Conservation (phyloP, 2,329 filamentous ascomycete species). For the Orbilia blumenaviensis region DNA sequence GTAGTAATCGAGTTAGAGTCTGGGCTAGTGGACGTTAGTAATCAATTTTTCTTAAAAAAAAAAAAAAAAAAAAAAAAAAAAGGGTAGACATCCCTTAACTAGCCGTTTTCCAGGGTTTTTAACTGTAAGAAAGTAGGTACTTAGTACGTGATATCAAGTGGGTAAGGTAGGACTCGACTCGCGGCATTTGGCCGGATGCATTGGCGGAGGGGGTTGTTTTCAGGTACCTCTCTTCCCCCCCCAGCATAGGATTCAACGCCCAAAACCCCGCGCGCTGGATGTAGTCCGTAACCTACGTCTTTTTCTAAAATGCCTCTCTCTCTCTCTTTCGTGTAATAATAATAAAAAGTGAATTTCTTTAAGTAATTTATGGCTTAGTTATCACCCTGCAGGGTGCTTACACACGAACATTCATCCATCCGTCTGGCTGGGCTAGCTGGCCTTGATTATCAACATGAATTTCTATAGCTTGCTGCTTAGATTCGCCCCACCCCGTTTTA, state of each 20-base stretch:
- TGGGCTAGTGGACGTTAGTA: conserved; percentile 17
- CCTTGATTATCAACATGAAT: too few species aligned
- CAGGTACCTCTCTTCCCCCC: neutral
- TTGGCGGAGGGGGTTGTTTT: too few species aligned
- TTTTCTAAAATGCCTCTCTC: conserved; percentile 34
- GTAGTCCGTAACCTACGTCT: too few species aligned
- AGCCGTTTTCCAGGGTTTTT: neutral
- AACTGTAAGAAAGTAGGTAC: neutral
- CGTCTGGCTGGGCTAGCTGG: too few species aligned
- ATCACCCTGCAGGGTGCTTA: conserved; percentile 47
- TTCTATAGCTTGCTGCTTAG: too few species aligned
- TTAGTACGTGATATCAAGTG: too few species aligned
- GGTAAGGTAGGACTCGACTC: neutral
- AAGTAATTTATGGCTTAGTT: conserved; percentile 36
- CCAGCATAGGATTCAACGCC: conserved; percentile 31
- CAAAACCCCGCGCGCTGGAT: too few species aligned
- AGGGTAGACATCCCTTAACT: neutral
- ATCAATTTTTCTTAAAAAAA: too few species aligned
- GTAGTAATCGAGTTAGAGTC: conserved; percentile 24
- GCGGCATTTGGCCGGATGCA: conserved; percentile 36
- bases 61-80: too few species aligned
- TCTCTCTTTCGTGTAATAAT: conserved; percentile 26
- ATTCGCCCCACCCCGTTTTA: too few species aligned
- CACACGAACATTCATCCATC: too few species aligned
- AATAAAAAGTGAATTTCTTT: too few species aligned